These are phyloP conservation scores for Schoenoplectus tabernaemontani DNA, from an alignment of 202 grass and related monocot genomes.

Conservation along the genomic window DNA sequence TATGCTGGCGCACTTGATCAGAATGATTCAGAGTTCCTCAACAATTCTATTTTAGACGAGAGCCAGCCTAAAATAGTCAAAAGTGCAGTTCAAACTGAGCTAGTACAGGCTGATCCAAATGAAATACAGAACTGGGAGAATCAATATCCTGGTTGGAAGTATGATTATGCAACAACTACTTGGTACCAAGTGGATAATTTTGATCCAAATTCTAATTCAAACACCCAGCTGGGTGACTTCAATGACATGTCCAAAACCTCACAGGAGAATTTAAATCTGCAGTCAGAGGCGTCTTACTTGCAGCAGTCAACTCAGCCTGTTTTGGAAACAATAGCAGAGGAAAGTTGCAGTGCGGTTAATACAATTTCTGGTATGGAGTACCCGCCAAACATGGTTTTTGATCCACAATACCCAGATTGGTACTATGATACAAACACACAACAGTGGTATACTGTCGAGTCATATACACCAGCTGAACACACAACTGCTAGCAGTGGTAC, in stretches of 20 bases:
- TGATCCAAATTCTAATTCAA: conserved; percentile 20
- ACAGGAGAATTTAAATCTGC: conserved; percentile 29
- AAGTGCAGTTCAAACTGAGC: neutral
- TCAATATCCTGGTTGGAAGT: conserved; percentile 86
- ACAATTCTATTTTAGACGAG: neutral
- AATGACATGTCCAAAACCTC: conserved; percentile 25
- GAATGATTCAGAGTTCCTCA: conserved; percentile 31
- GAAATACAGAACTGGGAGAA: conserved; percentile 62
- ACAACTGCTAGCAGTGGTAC: conserved; percentile 12
- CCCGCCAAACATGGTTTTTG: conserved; percentile 84
- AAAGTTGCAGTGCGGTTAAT: conserved; percentile 19
- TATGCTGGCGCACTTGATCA: neutral
- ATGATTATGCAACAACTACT: conserved; percentile 42
- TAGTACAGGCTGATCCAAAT: conserved; percentile 16
- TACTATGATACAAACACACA: conserved; percentile 86
- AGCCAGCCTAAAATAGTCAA: neutral
- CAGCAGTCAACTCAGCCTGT: conserved; percentile 42
- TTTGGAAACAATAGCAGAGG: conserved; percentile 71
- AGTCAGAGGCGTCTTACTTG: conserved; percentile 37
- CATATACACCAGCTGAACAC: conserved; percentile 38
- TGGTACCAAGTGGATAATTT: conserved; percentile 68
- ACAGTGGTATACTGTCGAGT: conserved; percentile 66
- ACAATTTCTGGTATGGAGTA: conserved; percentile 30
- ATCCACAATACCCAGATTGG: conserved; percentile 76
- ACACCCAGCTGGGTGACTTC: conserved; percentile 4